These are phyloP conservation scores for Tetrahymena elliotti DNA, from an alignment of 73 alveolate species.

Conservation along the genomic window DNA sequence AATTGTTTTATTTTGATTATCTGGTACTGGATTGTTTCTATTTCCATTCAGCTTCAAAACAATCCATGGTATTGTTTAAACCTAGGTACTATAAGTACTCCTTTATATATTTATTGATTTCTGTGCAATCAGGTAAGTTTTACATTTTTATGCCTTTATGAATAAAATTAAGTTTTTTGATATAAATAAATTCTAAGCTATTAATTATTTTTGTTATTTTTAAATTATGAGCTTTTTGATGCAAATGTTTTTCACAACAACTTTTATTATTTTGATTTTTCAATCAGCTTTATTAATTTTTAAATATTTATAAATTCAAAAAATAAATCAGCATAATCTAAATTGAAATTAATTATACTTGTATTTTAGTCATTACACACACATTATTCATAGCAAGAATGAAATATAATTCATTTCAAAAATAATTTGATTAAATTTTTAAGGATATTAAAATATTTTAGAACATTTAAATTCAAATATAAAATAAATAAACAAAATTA, in stretches of 20 bases:
- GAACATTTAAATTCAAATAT: no score
- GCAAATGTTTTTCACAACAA: background rate
- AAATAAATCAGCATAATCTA: background rate
- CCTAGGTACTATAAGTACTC: constrained; percentile 69
- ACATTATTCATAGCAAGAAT: no score
- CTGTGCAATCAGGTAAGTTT: constrained; percentile 35
- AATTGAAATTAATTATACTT: background rate
- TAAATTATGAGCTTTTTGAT: background rate
- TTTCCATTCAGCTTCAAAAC: constrained; percentile 85
- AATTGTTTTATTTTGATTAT: constrained; percentile 30
- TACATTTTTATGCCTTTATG: background rate
- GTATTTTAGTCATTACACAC: background rate
- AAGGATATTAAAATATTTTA: no score
- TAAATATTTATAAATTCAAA: background rate
- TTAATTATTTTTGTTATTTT: background rate
- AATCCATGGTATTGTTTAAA: constrained; percentile 72
- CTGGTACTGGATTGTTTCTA: constrained; percentile 39
- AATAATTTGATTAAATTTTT: no score
- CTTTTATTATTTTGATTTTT: background rate
- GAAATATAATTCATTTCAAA: no score
- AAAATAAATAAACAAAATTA: no score
- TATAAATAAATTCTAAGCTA: background rate
- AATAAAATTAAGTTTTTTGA: background rate
- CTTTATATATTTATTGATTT: constrained; percentile 70
- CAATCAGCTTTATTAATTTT: background rate